These are phyloP conservation scores for Ophiorrhiza pumila DNA, from an alignment of 257 asterid species.

Conservation along the genomic window DNA sequence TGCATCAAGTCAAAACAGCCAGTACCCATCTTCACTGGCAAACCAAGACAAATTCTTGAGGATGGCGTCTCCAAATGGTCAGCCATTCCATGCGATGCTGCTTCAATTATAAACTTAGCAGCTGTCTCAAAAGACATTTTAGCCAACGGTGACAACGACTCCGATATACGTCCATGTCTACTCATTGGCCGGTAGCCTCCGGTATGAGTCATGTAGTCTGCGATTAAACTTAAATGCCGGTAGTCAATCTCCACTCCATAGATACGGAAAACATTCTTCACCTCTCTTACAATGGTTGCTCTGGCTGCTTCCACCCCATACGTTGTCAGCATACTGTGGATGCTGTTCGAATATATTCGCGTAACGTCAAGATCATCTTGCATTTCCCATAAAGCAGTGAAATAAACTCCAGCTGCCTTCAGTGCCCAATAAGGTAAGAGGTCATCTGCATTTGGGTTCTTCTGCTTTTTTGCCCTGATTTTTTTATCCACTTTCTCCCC, in stretches of 20 bases:
- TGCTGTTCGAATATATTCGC: constrained; percentile 70
- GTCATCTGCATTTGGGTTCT: constrained; percentile 25
- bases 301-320: constrained; percentile 97
- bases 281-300: constrained; percentile 70
- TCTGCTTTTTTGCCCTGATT: constrained; percentile 29
- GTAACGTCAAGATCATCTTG: constrained; percentile 60
- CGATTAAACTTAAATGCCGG: constrained; percentile 81
- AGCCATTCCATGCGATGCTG: constrained; percentile 58
- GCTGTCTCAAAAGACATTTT: constrained; percentile 96
- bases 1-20: constrained; percentile 92
- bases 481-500: constrained; percentile 21
- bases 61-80: constrained; percentile 79
- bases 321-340: constrained; percentile 58
- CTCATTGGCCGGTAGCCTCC: constrained; percentile 92
- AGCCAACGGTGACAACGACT: constrained; percentile 67
- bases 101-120: constrained; percentile 80
- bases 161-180: constrained; percentile 73
- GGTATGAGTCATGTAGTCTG: constrained; percentile 80
- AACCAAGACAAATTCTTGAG: constrained; percentile 76
- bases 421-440: constrained; percentile 63
- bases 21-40: constrained; percentile 89
- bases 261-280: constrained; percentile 75
- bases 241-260: constrained; percentile 88
- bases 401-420: constrained; percentile 81
- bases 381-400: constrained; percentile 71